Evolutionary conservation across 148 eudicot genomes (phyloP), one percentile per base, ranked within the genome.

Genomic region (Agrostemma githago): DNA sequence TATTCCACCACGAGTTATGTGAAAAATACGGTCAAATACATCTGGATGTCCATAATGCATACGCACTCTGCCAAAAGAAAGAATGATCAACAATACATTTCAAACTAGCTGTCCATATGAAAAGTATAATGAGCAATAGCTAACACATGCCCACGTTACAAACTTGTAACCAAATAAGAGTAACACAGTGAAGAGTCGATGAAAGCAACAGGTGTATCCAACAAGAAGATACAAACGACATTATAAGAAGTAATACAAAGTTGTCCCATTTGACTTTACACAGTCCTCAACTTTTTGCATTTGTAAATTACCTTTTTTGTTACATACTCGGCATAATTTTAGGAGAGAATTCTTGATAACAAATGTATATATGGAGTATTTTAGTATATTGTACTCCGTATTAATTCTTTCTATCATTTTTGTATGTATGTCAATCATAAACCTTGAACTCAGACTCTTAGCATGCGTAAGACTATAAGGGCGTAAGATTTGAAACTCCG

Each of bases 31-130:
- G 71, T 93, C 98, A 76, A 93, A 93, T 62, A 93, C 92, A 85
- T 93, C 98, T 58, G 98, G 98, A 82, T 93, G 98, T 60, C 98
- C 97, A 84, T 93, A 93, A 74, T 91, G 98, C 96, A 93, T 90
- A 71, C 98, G 98, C 10, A 93, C 98, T 83, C 96, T 90, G 66
- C 39, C 37, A 62, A 62, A 26, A 26, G 17, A 17, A 19, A 17
- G 8, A 21, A 51, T 51, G 34, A 21, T 14, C 39, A 62, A 51
- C 37, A 26, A 34, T 62, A 19, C 9, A 62, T 62, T 62, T 62
- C 21, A 66, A 40, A 5, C 66, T 9, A 10, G 4, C 10, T 8
- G 34, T 62, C 66, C 41, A 17, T 8, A 4, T 51, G 53, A 51
- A 48, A 51, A 51, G 2, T 51, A 51, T 12, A 14, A 51, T 51